These are phyloP conservation scores for Diaporthe destruens DNA, from an alignment of 2,329 filamentous ascomycete genomes.

Conservation along the genomic window DNA sequence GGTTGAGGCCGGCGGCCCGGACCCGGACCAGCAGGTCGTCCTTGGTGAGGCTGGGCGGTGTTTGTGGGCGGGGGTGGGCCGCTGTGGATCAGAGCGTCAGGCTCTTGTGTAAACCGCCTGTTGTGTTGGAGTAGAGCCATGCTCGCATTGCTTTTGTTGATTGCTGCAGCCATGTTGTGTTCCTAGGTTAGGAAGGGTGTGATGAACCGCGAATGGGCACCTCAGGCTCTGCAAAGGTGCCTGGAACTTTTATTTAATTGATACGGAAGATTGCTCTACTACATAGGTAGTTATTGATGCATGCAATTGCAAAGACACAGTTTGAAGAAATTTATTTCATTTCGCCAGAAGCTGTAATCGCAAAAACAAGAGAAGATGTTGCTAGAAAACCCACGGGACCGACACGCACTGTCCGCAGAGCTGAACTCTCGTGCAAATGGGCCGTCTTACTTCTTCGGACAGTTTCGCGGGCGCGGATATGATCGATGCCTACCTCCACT, in stretches of 20 bases:
- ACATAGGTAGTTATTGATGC: too few relatives aligned
- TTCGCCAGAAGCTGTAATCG: background rate
- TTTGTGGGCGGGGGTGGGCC: slow-evolving; percentile 18
- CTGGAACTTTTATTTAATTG: too few relatives aligned
- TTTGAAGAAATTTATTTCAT: background rate
- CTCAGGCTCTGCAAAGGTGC: background rate
- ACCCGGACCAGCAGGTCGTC: slow-evolving; percentile 64
- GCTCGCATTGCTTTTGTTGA: slow-evolving; percentile 12
- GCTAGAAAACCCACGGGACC: background rate
- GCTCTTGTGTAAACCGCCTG: slow-evolving; percentile 11
- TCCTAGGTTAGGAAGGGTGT: too few relatives aligned
- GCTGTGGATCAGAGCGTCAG: slow-evolving; percentile 5
- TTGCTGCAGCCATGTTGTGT: slow-evolving; percentile 2
- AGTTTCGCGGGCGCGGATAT: background rate
- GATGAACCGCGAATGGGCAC: too few relatives aligned
- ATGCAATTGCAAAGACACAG: background rate
- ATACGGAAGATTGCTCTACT: background rate
- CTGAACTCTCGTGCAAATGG: background rate
- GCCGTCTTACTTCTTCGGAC: background rate
- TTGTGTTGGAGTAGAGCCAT: slow-evolving; percentile 22
- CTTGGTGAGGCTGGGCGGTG: background rate
- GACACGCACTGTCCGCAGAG: background rate
- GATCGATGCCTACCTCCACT: background rate
- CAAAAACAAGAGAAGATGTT: background rate
- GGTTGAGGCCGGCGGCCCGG: slow-evolving; percentile 67